These are phyloP conservation scores for Trypanosoma conorhini DNA, from an alignment of 208 protist genomes.

Conservation along the genomic window DNA sequence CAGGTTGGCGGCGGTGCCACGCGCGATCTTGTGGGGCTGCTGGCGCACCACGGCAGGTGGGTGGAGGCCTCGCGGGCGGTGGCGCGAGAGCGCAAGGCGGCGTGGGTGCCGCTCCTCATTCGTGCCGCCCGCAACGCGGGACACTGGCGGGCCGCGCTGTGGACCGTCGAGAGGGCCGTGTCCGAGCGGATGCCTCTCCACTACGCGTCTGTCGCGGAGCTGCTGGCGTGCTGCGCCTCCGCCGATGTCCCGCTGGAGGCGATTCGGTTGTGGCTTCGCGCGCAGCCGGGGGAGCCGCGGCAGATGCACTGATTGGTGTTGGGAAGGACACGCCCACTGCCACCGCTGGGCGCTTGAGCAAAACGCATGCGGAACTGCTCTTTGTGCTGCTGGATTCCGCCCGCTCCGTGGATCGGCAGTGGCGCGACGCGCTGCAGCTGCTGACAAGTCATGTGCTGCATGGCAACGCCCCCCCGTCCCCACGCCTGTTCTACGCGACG, in stretches of 20 bases:
- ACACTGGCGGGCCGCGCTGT: slow-evolving; percentile 14
- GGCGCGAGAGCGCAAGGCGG: slow-evolving; percentile 1
- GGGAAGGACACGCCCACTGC: neutral
- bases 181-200: slow-evolving; percentile 4
- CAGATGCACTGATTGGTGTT: slow-evolving; percentile 7
- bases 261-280: slow-evolving; percentile 24
- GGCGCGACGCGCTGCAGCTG: slow-evolving; percentile 15
- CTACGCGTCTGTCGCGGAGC: slow-evolving; percentile 17
- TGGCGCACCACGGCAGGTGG: slow-evolving; percentile 21
- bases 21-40: slow-evolving; percentile 5
- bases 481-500: slow-evolving; percentile 16
- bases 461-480: neutral
- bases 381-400: slow-evolving; percentile 13
- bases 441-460: slow-evolving; percentile 12
- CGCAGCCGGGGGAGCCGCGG: neutral
- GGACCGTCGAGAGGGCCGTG: slow-evolving; percentile 9
- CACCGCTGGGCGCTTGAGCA: neutral
- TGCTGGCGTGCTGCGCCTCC: slow-evolving; percentile 20
- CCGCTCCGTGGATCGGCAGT: slow-evolving; percentile 10
- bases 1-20: slow-evolving; percentile 1
- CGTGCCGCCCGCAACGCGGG: slow-evolving; percentile 15
- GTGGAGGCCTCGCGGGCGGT: slow-evolving; percentile 10
- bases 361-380: slow-evolving; percentile 9
- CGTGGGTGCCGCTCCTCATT: slow-evolving; percentile 7
- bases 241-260: slow-evolving; percentile 17